Evolutionary conservation across 805 yeast genomes (phyloP), one percentile per base, ranked within the genome.

Genomic region (Saturnispora galanensis): DNA sequence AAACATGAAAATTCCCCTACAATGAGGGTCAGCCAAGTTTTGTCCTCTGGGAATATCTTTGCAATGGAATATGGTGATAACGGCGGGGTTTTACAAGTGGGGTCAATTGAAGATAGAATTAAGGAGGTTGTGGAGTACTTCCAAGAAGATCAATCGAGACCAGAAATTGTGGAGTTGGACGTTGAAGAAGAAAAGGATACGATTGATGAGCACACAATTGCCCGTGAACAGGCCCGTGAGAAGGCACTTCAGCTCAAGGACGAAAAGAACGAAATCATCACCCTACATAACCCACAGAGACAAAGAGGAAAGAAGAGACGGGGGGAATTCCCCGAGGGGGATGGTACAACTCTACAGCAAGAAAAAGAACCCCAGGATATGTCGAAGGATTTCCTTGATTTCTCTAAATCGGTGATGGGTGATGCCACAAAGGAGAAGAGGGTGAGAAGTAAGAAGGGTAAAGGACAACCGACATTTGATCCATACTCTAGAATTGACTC

Each of bases 391-490:
- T 40, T 47, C 59, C n/a, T 57, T 21, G 61, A 59, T 42, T 47
- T 55, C 56, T 51, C 53, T 36, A 57, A 57, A 46, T 57, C 54
- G 38, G 52, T 55, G 38, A 48, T 58, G 50, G 26, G 49, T 12
- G 28, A 31, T 35, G 45, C 42, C 17, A 46, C 21, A 31, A 42
- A 34, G 28, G 46, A 35, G 21, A 53, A 54, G 32, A 53, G 53
- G 42, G 10, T 30, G 32, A 45, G 44, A 29, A 10, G 29, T 13
- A 47, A 48, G 40, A 50, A 45, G 43, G 50, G 47, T 42, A 60
- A 57, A 39, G 52, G 53, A 45, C 70, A 71, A 52, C 62, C 65
- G 44, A 55, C 71, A 8, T 81, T 76, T 50, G 81, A 81, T 60
- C 87, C 88, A 4, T 81, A 78, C 50, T 58, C 70, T 15, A 67